These are phyloP conservation scores for Solanum chaucha DNA, from an alignment of 257 asterid genomes.

Conservation along the genomic window DNA sequence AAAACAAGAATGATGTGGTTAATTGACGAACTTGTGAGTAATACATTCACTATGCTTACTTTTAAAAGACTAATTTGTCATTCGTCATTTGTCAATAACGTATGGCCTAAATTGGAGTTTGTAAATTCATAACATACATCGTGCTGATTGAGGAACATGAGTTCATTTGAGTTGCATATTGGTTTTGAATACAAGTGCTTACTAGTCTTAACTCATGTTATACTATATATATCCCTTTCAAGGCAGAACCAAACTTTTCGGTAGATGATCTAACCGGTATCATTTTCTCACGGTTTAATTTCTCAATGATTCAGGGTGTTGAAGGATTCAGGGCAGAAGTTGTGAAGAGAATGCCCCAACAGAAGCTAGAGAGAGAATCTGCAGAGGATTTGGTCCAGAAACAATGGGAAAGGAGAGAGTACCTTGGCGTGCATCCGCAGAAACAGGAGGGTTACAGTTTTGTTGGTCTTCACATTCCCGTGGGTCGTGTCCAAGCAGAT, in stretches of 20 bases:
- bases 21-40: slow-evolving; percentile 93
- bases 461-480: slow-evolving; percentile 82
- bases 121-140: background rate
- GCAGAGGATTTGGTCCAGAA: slow-evolving; percentile 49
- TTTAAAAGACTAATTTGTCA: background rate
- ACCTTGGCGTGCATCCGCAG: slow-evolving; percentile 72
- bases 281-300: background rate
- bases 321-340: slow-evolving; percentile 85
- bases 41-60: background rate
- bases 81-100: too few species aligned
- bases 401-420: slow-evolving; percentile 83
- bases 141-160: background rate
- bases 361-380: slow-evolving; percentile 53
- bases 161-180: background rate
- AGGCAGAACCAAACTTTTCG: background rate
- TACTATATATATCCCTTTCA: background rate
- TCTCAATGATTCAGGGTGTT: slow-evolving; percentile 44
- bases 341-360: slow-evolving; percentile 72
- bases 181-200: background rate
- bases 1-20: slow-evolving; percentile 98
- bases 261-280: background rate
- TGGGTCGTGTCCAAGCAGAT: slow-evolving; percentile 82
- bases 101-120: background rate
- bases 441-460: slow-evolving; percentile 79
- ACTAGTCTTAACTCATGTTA: background rate